Base-by-base conservation (phyloP, 1,284 basidiomycete genomes). In the Rhodotorula sp. region DNA sequence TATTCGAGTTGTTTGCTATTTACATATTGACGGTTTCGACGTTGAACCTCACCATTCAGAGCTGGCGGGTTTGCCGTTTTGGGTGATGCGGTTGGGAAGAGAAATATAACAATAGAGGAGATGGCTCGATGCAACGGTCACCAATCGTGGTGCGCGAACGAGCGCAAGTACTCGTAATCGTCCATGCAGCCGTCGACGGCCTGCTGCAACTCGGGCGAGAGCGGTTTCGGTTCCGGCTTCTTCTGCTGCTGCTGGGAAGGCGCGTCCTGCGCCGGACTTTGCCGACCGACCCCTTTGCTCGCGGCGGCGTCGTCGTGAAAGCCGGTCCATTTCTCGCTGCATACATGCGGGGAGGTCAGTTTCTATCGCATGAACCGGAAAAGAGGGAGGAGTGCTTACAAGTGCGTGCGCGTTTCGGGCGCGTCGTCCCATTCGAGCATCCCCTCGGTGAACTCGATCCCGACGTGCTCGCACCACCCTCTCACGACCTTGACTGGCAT, bases 351-450 rank as follows among this genome's bases (percentile, higher is more conserved):
- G 23, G 4, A 39, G 8, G 18, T 34, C 21, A 39, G 10, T 5
- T 4, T 18, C 12, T 8, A 31, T 0, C 20, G 39, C 8, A 26
- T 18, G 0, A 3, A 15, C 16, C 5, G 39, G 12, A 29, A 43
- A 43, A 46, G 39, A 26, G n/a, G 39, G 54, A 8, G 5, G 4
- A 48, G 31, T 14, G 23, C 26, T 57, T 60, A 76, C 72, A 79
- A 78, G 48, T 79, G 78, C 71, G 58, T 75, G 68, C 52, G 61
- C 63, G 63, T 64, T 54, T 47, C 63, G 43, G 58, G 58, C 39
- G 74, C 77, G 14, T 76, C 73, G 43, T 72, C 67, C 78, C 78
- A 79, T 46, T 77, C 70, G 47, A 77, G 69, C 78, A 79, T 79
- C 14, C 65, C 62, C 43, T 67, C 56, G 5, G 58, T 62, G 49